These are phyloP conservation scores for Colletotrichum cordylinicola DNA, from an alignment of 2,329 filamentous ascomycete genomes.

Conservation along the genomic window DNA sequence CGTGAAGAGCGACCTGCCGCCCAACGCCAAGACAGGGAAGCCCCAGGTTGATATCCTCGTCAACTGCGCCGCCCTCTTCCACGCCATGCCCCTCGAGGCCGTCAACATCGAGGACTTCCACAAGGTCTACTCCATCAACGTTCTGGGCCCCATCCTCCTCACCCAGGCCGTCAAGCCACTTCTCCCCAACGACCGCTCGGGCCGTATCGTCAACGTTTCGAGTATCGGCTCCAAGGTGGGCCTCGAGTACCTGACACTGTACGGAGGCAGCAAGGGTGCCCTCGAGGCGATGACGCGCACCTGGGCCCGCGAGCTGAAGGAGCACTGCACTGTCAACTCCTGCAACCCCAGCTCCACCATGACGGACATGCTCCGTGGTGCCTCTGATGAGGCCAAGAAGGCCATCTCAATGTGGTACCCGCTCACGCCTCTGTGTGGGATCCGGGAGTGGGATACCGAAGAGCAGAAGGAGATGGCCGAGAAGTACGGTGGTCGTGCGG, in stretches of 20 bases:
- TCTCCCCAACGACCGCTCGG: conserved; percentile 61
- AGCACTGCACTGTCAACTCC: conserved; percentile 64
- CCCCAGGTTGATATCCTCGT: conserved; percentile 63
- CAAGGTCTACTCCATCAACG: conserved; percentile 51
- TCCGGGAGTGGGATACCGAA: conserved; percentile 32
- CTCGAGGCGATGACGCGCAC: conserved; percentile 68
- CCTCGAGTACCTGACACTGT: conserved; percentile 60
- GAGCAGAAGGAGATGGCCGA: conserved; percentile 47
- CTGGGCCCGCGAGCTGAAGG: conserved; percentile 64
- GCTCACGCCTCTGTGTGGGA: conserved; percentile 53
- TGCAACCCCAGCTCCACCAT: conserved; percentile 53
- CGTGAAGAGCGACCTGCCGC: conserved; percentile 47
- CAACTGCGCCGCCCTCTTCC: conserved; percentile 62
- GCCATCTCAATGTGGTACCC: conserved; percentile 40
- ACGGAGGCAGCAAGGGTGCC: conserved; percentile 67
- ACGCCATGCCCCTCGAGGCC: conserved; percentile 49
- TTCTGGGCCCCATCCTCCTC: conserved; percentile 53
- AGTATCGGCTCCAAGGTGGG: conserved; percentile 59
- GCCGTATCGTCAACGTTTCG: conserved; percentile 63
- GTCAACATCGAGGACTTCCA: conserved; percentile 57
- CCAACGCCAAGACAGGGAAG: conserved; percentile 50
- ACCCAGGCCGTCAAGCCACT: conserved; percentile 59
- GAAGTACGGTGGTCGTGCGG: conserved; percentile 55
- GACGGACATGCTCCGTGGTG: conserved; percentile 51
- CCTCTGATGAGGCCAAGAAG: conserved; percentile 55